phyloP scores from a whole-genome alignment of 495 filamentous ascomycete species.

The Oidiodendron maius region DNA sequence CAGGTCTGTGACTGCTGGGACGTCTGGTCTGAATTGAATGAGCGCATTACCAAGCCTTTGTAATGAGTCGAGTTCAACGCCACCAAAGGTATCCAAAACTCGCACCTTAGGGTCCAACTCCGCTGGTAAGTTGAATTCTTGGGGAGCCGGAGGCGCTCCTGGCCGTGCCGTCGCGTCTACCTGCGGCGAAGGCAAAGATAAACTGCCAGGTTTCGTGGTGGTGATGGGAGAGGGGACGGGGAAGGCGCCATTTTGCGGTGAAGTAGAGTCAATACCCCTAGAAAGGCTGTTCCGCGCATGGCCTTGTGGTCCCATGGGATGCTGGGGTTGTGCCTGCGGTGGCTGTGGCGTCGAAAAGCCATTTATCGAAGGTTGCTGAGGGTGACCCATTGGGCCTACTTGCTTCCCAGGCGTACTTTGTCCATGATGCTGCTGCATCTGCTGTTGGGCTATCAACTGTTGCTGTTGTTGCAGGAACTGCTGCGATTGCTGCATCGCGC shows the following conservation, averaged over 20 bases:
- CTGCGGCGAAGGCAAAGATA: constrained; percentile 17
- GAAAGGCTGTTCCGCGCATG: constrained; percentile 21
- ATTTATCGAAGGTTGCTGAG: constrained; percentile 41
- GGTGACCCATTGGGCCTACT: constrained; percentile 33
- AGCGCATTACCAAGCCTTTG: constrained; percentile 58
- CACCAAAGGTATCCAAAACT: constrained; percentile 54
- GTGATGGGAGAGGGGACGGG: constrained; percentile 19
- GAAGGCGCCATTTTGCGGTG: constrained; percentile 21
- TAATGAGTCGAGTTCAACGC: constrained; percentile 56
- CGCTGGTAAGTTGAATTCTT: constrained; percentile 23
- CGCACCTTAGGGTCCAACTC: constrained; percentile 60
- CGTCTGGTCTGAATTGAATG: constrained; percentile 56
- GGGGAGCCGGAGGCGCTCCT: constrained; percentile 5
- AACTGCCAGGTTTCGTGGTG: constrained; percentile 9
- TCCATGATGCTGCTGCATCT: constrained; percentile 30
- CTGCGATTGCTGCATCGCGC: constrained; percentile 27
- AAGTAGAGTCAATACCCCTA: constrained; percentile 18
- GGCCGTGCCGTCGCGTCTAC: constrained; percentile 8
- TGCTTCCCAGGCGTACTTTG: constrained; percentile 45
- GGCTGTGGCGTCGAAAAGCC: constrained; percentile 43
- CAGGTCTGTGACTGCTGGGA: constrained; percentile 71
- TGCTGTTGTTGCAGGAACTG: constrained; percentile 33
- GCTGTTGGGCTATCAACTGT: constrained; percentile 35
- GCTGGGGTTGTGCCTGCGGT: constrained; percentile 21
- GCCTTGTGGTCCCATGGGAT: constrained; percentile 19